Conservation (phyloP, 129 eudicot species). For the Escallonia herrerae region DNA sequence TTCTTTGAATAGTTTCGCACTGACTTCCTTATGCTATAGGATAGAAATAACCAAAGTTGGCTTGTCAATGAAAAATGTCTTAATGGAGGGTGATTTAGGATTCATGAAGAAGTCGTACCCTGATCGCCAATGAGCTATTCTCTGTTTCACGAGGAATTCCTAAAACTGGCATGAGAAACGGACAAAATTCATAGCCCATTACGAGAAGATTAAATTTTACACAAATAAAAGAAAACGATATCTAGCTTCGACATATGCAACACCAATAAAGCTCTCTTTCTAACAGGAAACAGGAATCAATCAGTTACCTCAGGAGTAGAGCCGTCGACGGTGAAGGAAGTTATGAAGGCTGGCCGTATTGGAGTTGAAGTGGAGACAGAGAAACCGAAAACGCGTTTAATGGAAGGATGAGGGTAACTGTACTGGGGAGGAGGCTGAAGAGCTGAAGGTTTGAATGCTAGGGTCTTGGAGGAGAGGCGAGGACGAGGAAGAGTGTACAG, state of each 20-base stretch:
- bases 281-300: background rate
- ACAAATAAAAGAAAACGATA: background rate
- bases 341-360: constrained; percentile 16
- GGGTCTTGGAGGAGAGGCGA: constrained; percentile 1
- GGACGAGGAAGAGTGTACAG: constrained; percentile 5
- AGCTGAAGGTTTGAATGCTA: background rate
- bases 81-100: too few relatives aligned
- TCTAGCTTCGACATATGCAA: background rate
- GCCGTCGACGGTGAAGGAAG: constrained; percentile 16
- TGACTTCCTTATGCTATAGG: too few relatives aligned
- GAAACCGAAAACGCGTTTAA: constrained; percentile 7
- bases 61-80: too few relatives aligned
- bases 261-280: background rate
- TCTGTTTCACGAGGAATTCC: background rate
- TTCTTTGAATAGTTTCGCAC: too few relatives aligned
- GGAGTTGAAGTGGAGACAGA: constrained; percentile 17
- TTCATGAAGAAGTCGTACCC: too few relatives aligned
- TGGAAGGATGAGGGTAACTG: background rate
- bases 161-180: background rate
- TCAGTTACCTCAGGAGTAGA: constrained; percentile 30
- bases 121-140: too few relatives aligned
- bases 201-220: background rate
- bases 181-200: background rate
- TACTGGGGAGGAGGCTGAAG: background rate
- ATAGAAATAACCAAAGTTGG: too few relatives aligned